Base-by-base conservation (phyloP, 768 basidiomycete genomes). In the Mycena sanguinolenta region DNA sequence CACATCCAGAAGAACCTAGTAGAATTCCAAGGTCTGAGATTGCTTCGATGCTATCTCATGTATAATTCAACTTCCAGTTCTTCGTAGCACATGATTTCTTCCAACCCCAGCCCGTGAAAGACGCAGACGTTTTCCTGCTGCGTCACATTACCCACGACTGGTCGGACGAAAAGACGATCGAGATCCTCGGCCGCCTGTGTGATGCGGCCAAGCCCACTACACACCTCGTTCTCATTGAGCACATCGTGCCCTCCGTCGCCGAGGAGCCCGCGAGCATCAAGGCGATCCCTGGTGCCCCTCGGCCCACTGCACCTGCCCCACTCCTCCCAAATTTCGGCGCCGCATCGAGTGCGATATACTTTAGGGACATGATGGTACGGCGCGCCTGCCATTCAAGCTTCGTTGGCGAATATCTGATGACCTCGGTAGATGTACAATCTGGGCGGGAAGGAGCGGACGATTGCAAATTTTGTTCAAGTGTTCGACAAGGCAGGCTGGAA, bases 391-490 rank as follows among this genome's bases (percentile, higher is more conserved):
- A 36, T 55, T 32, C 36, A n/a, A n/a, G 34, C 54, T 55, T 30
- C 54, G 32, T 55, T 13, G 32, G 54, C 34, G 19, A 34, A 36
- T 50, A 55, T n/a, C 54, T 10, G 54, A 55, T 34, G 19, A 23
- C 54, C 21, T 55, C 32, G 53, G 30, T 55, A 55, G 54, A 55
- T 55, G 54, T 34, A 34, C 17, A 55, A 55, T n/a, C 34, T 55
- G 54, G 54, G 54, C 32, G 54, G 54, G 54, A 55, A 55, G 32
- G 54, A 55, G 54, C 54, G 54, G n/a, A 55, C 54, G 54, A 55
- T 55, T 34, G 34, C 54, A 23, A 55, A 55, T 36, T 55, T 55
- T 12, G 54, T 55, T 34, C n/a, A 55, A 10, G 54, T 55, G 54
- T 36, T 55, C 6, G 54, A 55, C 4, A 55, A 55, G n/a, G 54